phyloP scores from a whole-genome alignment of 495 filamentous ascomycete species.

The Zalerion maritima region DNA sequence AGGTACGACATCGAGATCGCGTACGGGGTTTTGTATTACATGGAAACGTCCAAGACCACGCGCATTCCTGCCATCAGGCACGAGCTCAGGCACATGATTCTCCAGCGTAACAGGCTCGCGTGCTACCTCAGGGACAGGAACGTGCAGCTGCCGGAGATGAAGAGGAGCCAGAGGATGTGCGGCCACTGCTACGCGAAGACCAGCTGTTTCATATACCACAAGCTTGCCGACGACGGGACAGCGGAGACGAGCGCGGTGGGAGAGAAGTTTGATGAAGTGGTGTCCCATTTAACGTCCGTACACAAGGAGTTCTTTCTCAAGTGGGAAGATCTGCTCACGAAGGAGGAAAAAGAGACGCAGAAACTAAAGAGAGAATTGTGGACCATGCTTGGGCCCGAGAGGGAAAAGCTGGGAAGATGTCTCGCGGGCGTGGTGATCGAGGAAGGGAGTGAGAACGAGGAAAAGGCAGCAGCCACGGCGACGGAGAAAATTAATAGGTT shows the following conservation, averaged over 20 bases:
- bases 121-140: slow-evolving; percentile 68
- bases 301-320: slow-evolving; percentile 80
- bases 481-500: slow-evolving; percentile 80
- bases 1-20: slow-evolving; percentile 84
- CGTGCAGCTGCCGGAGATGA: slow-evolving; percentile 67
- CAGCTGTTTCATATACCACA: slow-evolving; percentile 88
- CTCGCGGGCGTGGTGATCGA: slow-evolving; percentile 56
- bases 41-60: slow-evolving; percentile 73
- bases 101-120: slow-evolving; percentile 82
- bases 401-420: slow-evolving; percentile 68
- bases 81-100: slow-evolving; percentile 88
- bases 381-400: slow-evolving; percentile 83
- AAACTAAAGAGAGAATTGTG: slow-evolving; percentile 79
- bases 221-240: slow-evolving; percentile 70
- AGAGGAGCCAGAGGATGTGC: slow-evolving; percentile 62
- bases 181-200: slow-evolving; percentile 74
- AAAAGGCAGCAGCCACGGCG: too few relatives aligned
- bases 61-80: slow-evolving; percentile 70
- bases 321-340: slow-evolving; percentile 86
- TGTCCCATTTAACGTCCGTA: slow-evolving; percentile 52
- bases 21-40: slow-evolving; percentile 86
- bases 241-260: slow-evolving; percentile 64
- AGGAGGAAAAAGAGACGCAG: slow-evolving; percentile 79
- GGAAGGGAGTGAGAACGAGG: slow-evolving; percentile 55
- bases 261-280: slow-evolving; percentile 59